These are phyloP conservation scores for Trichosanthes cucumerina DNA, from an alignment of 306 rosid species.

Conservation along the genomic window DNA sequence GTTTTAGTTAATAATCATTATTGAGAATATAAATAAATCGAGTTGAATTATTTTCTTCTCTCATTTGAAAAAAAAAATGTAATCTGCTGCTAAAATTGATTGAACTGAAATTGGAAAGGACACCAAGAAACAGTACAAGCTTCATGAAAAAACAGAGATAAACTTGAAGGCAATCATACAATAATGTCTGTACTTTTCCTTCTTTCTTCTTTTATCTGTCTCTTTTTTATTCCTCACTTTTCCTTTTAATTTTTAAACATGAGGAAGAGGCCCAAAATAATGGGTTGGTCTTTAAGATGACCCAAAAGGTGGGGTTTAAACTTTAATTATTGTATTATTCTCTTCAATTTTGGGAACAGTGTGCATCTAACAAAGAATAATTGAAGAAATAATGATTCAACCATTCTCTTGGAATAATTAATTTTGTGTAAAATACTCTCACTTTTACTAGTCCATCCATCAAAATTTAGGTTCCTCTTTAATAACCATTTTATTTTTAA, in stretches of 20 bases:
- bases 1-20: background rate
- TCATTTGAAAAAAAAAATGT: background rate
- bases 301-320: background rate
- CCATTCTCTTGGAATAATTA: background rate
- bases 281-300: background rate
- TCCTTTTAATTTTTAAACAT: background rate
- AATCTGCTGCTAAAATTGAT: background rate
- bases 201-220: background rate
- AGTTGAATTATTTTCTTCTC: background rate
- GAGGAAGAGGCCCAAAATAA: background rate
- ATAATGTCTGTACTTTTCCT: background rate
- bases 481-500: no score
- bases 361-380: background rate
- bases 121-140: background rate
- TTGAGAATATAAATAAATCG: background rate
- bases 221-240: background rate
- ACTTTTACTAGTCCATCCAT: background rate
- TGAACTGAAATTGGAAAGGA: background rate
- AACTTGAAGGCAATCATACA: background rate
- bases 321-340: background rate
- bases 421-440: background rate
- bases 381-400: background rate
- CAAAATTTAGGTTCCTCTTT: no score
- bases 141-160: background rate
- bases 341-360: background rate